Base-by-base conservation (phyloP, 1,284 basidiomycete genomes). In the Clitocybe nebularis region DNA sequence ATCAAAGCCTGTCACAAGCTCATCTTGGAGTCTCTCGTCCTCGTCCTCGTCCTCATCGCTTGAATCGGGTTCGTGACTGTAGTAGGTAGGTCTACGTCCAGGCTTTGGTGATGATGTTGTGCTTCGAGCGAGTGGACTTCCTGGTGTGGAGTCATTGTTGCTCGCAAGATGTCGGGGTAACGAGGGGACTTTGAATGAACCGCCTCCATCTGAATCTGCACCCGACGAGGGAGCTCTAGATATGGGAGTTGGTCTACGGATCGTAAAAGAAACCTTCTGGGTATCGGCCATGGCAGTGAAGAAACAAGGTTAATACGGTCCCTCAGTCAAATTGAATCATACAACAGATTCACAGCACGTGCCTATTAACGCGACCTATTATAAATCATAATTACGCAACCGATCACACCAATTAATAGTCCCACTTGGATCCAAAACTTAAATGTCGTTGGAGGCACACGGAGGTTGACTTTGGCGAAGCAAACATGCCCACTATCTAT, bases 1-100 rank as follows among this genome's bases (percentile, higher is more conserved):
- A 58, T 84, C 81, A 54, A 89, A 87, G 0, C 77, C 81, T 6
- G 81, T 79, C 38, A 90, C 77, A 11, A 86, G 71, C 63, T 91
- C 84, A 39, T 89, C 83, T 43, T 75, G 69, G 3, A 60, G 49
- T 2, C 57, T 58, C 7, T 71, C 71, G 5, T 75, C 28, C 3
- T 32, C 66, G 8, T 71, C 73, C 9, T 75, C 71, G 24, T 79
- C 79, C n/a, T n/a, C n/a, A 35, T 84, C 82, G 32, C 81, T 83
- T 28, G 79, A 81, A 48, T 81, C 75, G 14, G 61, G 53, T 9
- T 70, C 66, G n/a, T 68, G 51, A 19, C 63, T 42, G 22, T 57
- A 50, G 26, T 38, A 45, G 21, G 40, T 54, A 2, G 55, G 57
- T 36, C 54, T 58, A 41, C 49, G 46, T 36, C 52, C 43, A 5